Evolutionary conservation across 164 flowering plant genomes (phyloP).

Genomic region (Akebia trifoliata): DNA sequence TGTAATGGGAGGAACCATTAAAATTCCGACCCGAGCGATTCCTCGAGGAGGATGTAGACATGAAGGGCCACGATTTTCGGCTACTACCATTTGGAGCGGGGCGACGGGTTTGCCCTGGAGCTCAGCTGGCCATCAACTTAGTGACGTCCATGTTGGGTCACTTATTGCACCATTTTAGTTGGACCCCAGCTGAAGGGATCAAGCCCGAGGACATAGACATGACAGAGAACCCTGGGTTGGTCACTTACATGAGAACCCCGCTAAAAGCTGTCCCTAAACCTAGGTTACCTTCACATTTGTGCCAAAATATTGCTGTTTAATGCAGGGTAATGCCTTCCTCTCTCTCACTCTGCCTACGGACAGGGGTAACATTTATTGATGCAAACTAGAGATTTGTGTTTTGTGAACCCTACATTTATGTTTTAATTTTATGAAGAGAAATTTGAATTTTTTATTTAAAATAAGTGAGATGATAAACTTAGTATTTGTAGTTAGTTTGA

Average conservation of each 20-base stretch:
- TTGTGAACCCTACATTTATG: too few relatives aligned
- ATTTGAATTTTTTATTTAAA: too few relatives aligned
- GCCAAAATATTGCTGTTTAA: slow-evolving; percentile 18
- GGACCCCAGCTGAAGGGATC: slow-evolving; percentile 20
- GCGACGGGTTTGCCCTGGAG: slow-evolving; percentile 26
- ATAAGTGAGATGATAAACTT: too few relatives aligned
- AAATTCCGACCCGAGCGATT: slow-evolving; percentile 28
- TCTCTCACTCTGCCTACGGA: too few relatives aligned
- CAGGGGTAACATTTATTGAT: too few relatives aligned
- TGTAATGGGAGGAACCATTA: slow-evolving; percentile 22
- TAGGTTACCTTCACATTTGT: slow-evolving; percentile 25
- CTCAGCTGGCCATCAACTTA: slow-evolving; percentile 23
- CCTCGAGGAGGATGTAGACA: slow-evolving; percentile 25
- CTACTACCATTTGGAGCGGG: slow-evolving; percentile 31
- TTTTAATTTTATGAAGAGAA: too few relatives aligned
- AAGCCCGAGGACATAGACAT: slow-evolving; percentile 24
- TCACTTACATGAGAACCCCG: slow-evolving; percentile 26
- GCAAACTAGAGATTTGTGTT: too few relatives aligned
- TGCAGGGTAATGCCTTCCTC: too few relatives aligned
- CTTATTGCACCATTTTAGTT: slow-evolving; percentile 27
- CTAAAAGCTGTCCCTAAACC: slow-evolving; percentile 21
- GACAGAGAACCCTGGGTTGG: slow-evolving; percentile 26
- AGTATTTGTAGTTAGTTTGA: too few relatives aligned
- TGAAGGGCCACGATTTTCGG: slow-evolving; percentile 28
- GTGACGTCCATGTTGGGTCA: slow-evolving; percentile 31